Evolutionary conservation across 192 early-diverging fungal genomes (phyloP).

Genomic region (Polychytrium aggregatum): DNA sequence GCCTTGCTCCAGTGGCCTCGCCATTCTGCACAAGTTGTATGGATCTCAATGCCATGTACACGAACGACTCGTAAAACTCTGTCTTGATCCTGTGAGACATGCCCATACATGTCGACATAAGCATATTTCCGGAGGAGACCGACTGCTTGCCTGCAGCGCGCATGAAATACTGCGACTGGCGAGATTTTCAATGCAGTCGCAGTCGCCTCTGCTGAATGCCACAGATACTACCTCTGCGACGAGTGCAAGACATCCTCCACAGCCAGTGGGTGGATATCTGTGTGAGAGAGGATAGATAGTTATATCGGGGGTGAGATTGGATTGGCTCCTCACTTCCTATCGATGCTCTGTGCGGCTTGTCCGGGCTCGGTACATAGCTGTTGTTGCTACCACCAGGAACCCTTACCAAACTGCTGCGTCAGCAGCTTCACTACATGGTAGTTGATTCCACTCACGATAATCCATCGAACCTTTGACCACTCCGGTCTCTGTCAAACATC

Average conservation of each 20-base stretch:
- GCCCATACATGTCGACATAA: too few species aligned
- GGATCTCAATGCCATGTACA: too few species aligned
- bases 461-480: constrained; percentile 6
- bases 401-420: neutral
- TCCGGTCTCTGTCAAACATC: neutral
- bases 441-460: constrained; percentile 10
- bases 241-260: constrained; percentile 26
- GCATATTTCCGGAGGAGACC: too few species aligned
- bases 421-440: constrained; percentile 1
- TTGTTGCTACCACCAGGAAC: neutral
- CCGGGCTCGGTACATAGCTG: neutral
- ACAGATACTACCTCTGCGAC: constrained; percentile 16
- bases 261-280: constrained; percentile 20
- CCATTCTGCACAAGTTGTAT: too few species aligned
- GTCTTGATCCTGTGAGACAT: too few species aligned
- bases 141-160: too few species aligned
- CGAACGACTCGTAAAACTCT: too few species aligned
- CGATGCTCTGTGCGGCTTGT: neutral
- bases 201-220: too few species aligned
- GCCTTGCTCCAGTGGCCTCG: too few species aligned
- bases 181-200: too few species aligned
- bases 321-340: constrained; percentile 2
- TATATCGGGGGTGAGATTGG: neutral
- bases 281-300: too few species aligned
- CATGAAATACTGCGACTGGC: too few species aligned